Percentiles rank a stretch among this genome's conserved stretches.
Conservation (phyloP, 2,329 filamentous ascomycete species). For the Epichloe festucae region DNA sequence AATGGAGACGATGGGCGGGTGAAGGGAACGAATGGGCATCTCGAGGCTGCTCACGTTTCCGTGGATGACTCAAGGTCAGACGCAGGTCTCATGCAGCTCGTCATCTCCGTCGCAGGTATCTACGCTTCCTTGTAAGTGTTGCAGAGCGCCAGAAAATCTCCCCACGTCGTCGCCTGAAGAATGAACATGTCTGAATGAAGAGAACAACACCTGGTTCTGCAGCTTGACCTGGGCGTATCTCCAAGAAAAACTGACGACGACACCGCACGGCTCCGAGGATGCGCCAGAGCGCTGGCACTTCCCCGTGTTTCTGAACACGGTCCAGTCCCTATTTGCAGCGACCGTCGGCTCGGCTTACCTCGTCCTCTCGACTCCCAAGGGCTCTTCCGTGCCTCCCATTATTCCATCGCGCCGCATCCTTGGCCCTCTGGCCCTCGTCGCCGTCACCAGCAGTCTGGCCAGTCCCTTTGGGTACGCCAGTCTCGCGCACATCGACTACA, state of each 20-base stretch:
- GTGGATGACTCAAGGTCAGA: constrained; percentile 23
- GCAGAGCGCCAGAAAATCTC: neutral
- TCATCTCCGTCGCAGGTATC: constrained; percentile 85
- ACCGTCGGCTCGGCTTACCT: constrained; percentile 75
- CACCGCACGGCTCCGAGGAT: constrained; percentile 55
- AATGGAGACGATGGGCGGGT: constrained; percentile 16
- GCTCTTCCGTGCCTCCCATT: constrained; percentile 41
- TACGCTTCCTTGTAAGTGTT: constrained; percentile 84
- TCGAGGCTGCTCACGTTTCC: neutral
- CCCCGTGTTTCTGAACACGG: constrained; percentile 89
- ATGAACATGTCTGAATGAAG: neutral
- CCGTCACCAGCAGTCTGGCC: constrained; percentile 75
- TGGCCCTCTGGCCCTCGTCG: constrained; percentile 68
- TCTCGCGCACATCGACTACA: constrained; percentile 90
- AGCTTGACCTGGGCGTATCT: constrained; percentile 92
- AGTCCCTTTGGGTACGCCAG: constrained; percentile 93
- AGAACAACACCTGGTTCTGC: neutral
- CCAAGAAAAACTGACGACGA: constrained; percentile 95
- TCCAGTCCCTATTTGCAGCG: constrained; percentile 84
- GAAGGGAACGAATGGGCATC: neutral
- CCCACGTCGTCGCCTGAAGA: neutral
- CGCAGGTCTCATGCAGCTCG: constrained; percentile 59
- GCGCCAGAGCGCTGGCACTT: constrained; percentile 74
- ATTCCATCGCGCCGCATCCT: constrained; percentile 69
- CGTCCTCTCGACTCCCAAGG: constrained; percentile 42